phyloP scores from a whole-genome alignment of 768 basidiomycete species.

The Suillus variegatus region DNA sequence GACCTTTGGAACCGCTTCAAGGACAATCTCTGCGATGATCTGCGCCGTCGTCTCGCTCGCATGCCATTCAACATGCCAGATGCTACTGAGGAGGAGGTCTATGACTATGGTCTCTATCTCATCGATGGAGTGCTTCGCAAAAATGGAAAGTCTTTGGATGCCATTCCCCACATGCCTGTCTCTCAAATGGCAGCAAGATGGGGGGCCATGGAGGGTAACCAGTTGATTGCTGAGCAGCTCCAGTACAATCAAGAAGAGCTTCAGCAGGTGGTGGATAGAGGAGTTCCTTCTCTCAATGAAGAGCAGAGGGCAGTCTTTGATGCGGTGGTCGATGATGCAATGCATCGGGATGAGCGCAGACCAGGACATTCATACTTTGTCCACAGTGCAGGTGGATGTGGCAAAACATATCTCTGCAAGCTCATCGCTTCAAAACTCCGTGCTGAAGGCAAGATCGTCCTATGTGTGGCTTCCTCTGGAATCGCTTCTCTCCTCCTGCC shows the following conservation, averaged over 20 bases:
- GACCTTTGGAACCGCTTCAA: slow-evolving; percentile 38
- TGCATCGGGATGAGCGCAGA: slow-evolving; percentile 8
- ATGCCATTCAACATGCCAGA: slow-evolving; percentile 9
- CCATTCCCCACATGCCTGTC: slow-evolving; percentile 20
- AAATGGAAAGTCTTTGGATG: slow-evolving; percentile 10
- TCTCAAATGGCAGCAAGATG: slow-evolving; percentile 16
- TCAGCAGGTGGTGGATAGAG: neutral
- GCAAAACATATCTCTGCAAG: slow-evolving; percentile 42
- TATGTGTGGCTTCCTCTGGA: slow-evolving; percentile 54
- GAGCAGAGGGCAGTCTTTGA: slow-evolving; percentile 32
- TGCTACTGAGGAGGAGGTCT: slow-evolving; percentile 33
- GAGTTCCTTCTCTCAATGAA: slow-evolving; percentile 24
- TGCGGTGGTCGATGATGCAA: slow-evolving; percentile 28
- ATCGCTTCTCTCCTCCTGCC: slow-evolving; percentile 45
- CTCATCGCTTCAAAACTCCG: slow-evolving; percentile 33
- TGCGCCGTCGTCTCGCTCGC: slow-evolving; percentile 22
- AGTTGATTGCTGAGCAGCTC: slow-evolving; percentile 18
- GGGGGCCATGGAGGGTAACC: slow-evolving; percentile 17
- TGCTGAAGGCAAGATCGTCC: slow-evolving; percentile 32
- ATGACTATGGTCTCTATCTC: slow-evolving; percentile 45
- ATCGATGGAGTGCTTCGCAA: slow-evolving; percentile 29
- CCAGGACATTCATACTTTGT: slow-evolving; percentile 37
- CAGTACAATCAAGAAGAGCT: neutral
- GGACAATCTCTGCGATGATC: slow-evolving; percentile 43
- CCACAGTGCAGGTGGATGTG: slow-evolving; percentile 43